A percentile compares a stretch with the other conserved stretches of the same genome.
Conservation (phyloP, 352 stramenopile species). For the Hyaloperonospora arabidopsidis region DNA sequence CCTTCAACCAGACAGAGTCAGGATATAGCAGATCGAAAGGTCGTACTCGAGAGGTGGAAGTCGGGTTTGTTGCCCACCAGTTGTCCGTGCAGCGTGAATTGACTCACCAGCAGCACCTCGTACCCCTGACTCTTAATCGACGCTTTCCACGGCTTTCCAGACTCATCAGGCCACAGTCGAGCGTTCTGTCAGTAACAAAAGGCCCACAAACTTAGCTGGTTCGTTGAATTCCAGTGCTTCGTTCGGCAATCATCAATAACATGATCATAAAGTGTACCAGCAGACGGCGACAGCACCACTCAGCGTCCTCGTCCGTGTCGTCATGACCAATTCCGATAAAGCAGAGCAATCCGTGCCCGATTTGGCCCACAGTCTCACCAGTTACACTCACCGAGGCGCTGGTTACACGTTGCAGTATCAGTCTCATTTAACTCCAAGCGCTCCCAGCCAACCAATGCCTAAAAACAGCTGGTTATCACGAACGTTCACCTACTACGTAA, state of each 20-base stretch:
- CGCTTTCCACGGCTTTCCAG: constrained; percentile 47
- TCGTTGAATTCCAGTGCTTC: neutral
- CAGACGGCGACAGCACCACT: constrained; percentile 72
- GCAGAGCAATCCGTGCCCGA: constrained; percentile 69
- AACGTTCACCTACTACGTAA: neutral
- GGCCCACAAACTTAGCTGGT: neutral
- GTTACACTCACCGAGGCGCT: constrained; percentile 75
- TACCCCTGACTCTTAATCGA: constrained; percentile 56
- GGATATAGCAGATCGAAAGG: neutral
- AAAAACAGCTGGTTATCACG: neutral
- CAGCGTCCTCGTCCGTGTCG: constrained; percentile 74
- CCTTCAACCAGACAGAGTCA: neutral
- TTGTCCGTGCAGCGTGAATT: constrained; percentile 81
- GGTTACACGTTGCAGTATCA: constrained; percentile 76
- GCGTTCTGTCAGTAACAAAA: constrained; percentile 46
- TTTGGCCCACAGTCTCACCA: constrained; percentile 61
- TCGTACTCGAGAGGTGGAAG: constrained; percentile 77
- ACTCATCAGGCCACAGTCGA: constrained; percentile 65
- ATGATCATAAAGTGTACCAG: constrained; percentile 34
- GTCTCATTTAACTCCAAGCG: constrained; percentile 40
- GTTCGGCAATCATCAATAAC: neutral
- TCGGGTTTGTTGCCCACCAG: constrained; percentile 82
- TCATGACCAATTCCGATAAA: constrained; percentile 69
- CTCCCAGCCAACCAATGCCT: neutral
- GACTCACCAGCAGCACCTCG: constrained; percentile 81